Conservation (phyloP, 768 basidiomycete species). For the Glaciozyma martinii region DNA sequence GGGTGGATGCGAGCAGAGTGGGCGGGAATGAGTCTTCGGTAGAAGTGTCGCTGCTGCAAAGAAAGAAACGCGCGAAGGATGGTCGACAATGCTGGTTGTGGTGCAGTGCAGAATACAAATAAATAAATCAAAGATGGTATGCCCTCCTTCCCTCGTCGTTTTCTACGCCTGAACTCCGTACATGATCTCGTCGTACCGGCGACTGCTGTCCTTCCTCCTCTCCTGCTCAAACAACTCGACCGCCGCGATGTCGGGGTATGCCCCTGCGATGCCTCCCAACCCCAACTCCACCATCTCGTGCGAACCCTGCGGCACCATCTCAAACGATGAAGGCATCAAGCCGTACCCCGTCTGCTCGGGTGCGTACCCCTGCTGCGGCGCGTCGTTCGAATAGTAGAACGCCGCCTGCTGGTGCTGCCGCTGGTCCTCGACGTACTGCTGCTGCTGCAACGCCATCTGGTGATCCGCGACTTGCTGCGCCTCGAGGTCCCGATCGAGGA, state of each 20-base stretch:
- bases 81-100: background rate
- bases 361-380: too few species aligned
- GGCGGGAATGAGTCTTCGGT: background rate
- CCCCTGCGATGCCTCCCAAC: background rate
- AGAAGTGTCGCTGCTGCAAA: background rate
- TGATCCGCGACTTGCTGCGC: background rate
- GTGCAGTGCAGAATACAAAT: too few species aligned
- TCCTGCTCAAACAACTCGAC: background rate
- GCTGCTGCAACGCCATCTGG: background rate
- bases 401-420: background rate
- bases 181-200: background rate
- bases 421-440: background rate
- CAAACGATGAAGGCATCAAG: background rate
- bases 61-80: background rate
- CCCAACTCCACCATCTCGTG: background rate
- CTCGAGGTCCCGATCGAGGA: background rate
- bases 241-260: background rate
- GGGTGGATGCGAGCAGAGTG: slow-evolving; percentile 5
- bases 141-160: too few species aligned
- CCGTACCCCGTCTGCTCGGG: background rate
- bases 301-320: too few species aligned
- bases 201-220: background rate
- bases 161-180: background rate
- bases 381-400: background rate
- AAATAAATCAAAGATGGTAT: too few species aligned